A percentile compares a stretch with the other conserved stretches of the same genome.
phyloP scores from a whole-genome alignment of 2,329 filamentous ascomycete species.

The Penicillium sp. region DNA sequence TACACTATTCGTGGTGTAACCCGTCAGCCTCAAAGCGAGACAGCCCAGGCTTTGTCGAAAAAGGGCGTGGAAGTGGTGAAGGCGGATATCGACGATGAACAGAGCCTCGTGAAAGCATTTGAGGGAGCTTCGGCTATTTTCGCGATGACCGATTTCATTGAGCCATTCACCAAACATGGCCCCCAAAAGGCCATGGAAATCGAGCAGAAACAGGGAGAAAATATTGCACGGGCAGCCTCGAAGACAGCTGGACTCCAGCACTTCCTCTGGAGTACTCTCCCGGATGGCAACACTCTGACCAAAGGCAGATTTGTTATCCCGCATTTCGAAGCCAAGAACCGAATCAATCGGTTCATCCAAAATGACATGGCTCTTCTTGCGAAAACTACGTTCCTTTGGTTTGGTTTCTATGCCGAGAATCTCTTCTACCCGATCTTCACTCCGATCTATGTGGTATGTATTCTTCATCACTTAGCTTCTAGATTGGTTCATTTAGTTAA shows the following conservation, averaged over 20 bases:
- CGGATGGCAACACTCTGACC: constrained; percentile 25
- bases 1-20: constrained; percentile 54
- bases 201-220: constrained; percentile 44
- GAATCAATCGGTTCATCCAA: constrained; percentile 41
- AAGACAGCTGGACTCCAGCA: constrained; percentile 40
- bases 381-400: not conserved
- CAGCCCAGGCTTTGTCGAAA: constrained; percentile 27
- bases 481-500: no score
- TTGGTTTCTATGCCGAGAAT: not conserved
- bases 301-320: constrained; percentile 36
- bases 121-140: constrained; percentile 29
- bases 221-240: constrained; percentile 45
- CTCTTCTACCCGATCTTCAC: not conserved
- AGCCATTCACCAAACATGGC: constrained; percentile 29
- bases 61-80: constrained; percentile 33
- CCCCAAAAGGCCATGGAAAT: constrained; percentile 36
- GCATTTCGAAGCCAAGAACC: constrained; percentile 47
- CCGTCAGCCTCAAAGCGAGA: constrained; percentile 36
- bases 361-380: not conserved
- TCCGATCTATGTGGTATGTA: not conserved
- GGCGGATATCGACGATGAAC: constrained; percentile 12
- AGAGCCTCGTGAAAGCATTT: constrained; percentile 5
- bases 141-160: constrained; percentile 46
- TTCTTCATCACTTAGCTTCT: not conserved
- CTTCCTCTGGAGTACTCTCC: constrained; percentile 50